Base-by-base conservation (phyloP, 495 filamentous ascomycete genomes). In the Geoglossum glabrum region DNA sequence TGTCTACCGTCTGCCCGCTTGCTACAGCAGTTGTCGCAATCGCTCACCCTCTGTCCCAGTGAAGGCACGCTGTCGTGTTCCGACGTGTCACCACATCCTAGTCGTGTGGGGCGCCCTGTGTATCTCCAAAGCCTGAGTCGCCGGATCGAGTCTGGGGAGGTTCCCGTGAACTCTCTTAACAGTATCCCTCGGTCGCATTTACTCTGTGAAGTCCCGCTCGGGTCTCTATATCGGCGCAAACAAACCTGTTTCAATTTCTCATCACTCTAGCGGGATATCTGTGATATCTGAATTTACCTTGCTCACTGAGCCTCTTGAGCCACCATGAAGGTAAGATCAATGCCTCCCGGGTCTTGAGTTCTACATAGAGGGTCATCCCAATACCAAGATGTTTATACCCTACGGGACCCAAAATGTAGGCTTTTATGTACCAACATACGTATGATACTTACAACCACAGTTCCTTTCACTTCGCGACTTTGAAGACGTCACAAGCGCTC, bases 401-500 rank as follows among this genome's bases (percentile, higher is more conserved):
- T 21, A 45, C 40, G n/a, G 17, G n/a, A 17, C n/a, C 13, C 13
- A 19, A 21, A 4, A 21, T 19, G 3, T 34, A 34, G 31, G 31
- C 31, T 11, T 5, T 34, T 5, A 34, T 5, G 31, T n/a, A n/a
- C 31, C 11, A 19, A 9, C 6, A 13, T 19, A 21, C 40, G 23
- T 45, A 19, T 4, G 40, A 45, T 45, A 21, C 40, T 45, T 45
- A 45, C 40, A 5, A 19, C 40, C 13, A 25, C 33, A 96, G 93
- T 97, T 87, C 70, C 79, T 97, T 59, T 87, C 89, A n/a, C 75
- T 95, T 45, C 84, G 79, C 64, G 81, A 87, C 31, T 84, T 96
- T 67, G 87, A 96, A 69, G 78, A 82, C 61, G 83, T 99, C 59
- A 88, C 87, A 30, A 83, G 80, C 66, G 84, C 90, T 49, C 78